Evolutionary conservation across 2,329 filamentous ascomycete genomes (phyloP), one percentile per base, ranked within the genome.

Genomic region (Cephalotrichum gorgonifer): DNA sequence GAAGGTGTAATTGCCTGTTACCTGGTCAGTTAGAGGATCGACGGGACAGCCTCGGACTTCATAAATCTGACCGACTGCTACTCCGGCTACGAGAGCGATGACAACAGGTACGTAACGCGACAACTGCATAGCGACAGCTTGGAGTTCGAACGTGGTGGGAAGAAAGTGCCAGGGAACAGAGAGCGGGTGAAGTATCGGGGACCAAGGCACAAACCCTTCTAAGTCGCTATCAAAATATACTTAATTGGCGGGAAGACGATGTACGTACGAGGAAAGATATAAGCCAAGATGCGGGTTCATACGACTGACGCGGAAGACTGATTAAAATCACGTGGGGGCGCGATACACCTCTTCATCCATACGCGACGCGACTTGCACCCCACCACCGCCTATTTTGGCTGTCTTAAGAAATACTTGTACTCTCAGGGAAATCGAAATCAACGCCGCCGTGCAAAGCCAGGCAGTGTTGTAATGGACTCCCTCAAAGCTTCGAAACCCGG

Each of bases 401-500:
- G 17, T 11, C 20, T 20, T 11, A 17, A n/a, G n/a, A 20, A 22
- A n/a, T n/a, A n/a, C n/a, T n/a, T n/a, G n/a, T 39, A 17, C n/a
- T 20, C 7, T 9, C 8, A 39, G 17, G 17, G 35, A 39, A 22
- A 22, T 9, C 35, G 35, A 39, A 11, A 20, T 20, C 35, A 39
- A 22, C 11, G 22, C 35, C 17, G 35, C 17, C 35, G 15, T 39
- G 35, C n/a, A 20, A 6, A 8, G 12, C 6, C 12, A 39, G 7
- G 35, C n/a, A 20, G 35, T 39, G 35, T 11, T 22, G 22, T 39
- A 48, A 52, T 35, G 60, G 58, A 53, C 56, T 57, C 53, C 56
- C 62, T 49, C 58, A 55, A 52, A 50, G 53, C 49, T 54, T 54
- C 47, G 52, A 60, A 53, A 8, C 26, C 28, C 43, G 31, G 25